Conservation (phyloP, 2,329 filamentous ascomycete genomes). For the Aspergillus japonicus region DNA sequence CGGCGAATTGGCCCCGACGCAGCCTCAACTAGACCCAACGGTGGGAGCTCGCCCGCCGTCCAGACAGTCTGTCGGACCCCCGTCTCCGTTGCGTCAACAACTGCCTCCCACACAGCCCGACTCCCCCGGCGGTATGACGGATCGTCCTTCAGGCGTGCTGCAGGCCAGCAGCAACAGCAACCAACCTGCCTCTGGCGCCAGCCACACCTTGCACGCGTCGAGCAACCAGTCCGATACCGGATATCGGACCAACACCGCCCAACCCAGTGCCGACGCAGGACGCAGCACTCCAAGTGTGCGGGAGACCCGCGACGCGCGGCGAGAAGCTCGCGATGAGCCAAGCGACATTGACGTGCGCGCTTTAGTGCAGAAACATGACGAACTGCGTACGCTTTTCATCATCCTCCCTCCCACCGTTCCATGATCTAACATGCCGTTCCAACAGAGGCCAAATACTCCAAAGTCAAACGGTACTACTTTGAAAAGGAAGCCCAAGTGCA, state of each 20-base stretch:
- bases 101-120: constrained; percentile 11
- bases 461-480: constrained; percentile 96
- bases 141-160: constrained; percentile 16
- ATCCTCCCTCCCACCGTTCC: background rate
- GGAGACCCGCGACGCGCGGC: constrained; percentile 32
- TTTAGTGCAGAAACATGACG: constrained; percentile 46
- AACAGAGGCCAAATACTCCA: constrained; percentile 90
- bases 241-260: constrained; percentile 26
- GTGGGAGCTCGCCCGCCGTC: constrained; percentile 19
- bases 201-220: constrained; percentile 3
- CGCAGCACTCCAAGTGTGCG: constrained; percentile 46
- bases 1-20: constrained; percentile 16
- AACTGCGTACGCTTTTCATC: constrained; percentile 41
- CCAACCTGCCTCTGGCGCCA: constrained; percentile 5
- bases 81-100: constrained; percentile 20
- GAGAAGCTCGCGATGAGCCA: constrained; percentile 35
- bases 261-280: constrained; percentile 44
- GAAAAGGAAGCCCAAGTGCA: constrained; percentile 88
- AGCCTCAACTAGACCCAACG: constrained; percentile 14
- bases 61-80: constrained; percentile 23
- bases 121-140: constrained; percentile 20
- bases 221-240: background rate
- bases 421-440: constrained; percentile 8
- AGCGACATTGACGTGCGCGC: constrained; percentile 46
- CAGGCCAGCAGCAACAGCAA: constrained; percentile 6